These are phyloP conservation scores for Pseudocercospora fijiensis DNA, from an alignment of 2,329 filamentous ascomycete species.

Conservation along the genomic window DNA sequence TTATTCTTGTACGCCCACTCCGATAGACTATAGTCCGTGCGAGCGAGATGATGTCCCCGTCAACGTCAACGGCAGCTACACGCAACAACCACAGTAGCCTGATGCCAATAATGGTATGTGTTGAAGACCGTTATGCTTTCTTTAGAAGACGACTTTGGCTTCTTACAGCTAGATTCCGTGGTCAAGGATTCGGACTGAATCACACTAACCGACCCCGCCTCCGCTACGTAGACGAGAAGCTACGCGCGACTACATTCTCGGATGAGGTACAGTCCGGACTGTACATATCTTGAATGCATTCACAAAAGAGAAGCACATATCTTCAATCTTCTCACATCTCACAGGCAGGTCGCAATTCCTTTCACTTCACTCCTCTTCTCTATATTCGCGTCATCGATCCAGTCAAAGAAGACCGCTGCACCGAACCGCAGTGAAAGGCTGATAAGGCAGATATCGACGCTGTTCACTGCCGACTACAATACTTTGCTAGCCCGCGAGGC, in stretches of 20 bases:
- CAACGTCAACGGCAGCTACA: no score
- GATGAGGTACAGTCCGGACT: constrained; percentile 3
- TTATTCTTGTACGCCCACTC: no score
- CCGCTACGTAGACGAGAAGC: not conserved
- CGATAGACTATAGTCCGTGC: no score
- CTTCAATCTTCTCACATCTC: no score
- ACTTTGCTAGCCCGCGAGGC: not conserved
- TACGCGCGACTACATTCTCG: constrained; percentile 3
- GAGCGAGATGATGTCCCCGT: no score
- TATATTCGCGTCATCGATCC: not conserved
- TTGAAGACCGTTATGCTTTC: no score
- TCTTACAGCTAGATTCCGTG: no score
- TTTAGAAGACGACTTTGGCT: no score
- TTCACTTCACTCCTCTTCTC: not conserved
- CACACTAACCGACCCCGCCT: not conserved
- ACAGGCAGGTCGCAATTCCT: constrained; percentile 5
- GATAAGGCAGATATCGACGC: not conserved
- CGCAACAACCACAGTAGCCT: no score
- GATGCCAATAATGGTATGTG: no score
- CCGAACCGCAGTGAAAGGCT: not conserved
- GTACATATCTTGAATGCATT: constrained; percentile 1
- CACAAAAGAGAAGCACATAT: constrained; percentile 1
- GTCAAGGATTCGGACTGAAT: no score
- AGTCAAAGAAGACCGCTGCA: not conserved
- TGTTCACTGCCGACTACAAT: not conserved